Conservation (phyloP, 257 asterid species). For the Echium plantagineum region DNA sequence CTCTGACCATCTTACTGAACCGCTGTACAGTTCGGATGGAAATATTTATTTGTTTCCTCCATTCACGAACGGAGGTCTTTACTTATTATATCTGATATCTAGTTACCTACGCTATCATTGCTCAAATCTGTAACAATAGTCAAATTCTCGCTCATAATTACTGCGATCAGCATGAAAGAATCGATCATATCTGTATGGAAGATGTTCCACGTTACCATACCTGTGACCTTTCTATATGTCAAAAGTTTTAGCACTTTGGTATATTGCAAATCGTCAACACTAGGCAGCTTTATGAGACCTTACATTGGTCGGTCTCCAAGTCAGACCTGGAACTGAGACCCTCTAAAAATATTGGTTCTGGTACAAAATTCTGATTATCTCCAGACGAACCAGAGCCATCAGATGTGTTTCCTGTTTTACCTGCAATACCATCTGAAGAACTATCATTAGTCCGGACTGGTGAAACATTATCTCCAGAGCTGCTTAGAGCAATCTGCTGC, state of each 20-base stretch:
- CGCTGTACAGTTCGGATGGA: constrained; percentile 3
- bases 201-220: constrained; percentile 19
- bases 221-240: constrained; percentile 42
- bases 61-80: constrained; percentile 9
- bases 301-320: constrained; percentile 52
- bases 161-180: constrained; percentile 24
- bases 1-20: constrained; percentile 18
- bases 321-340: constrained; percentile 28
- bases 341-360: constrained; percentile 30
- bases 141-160: constrained; percentile 38
- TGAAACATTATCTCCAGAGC: constrained; percentile 39
- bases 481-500: constrained; percentile 43
- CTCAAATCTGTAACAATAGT: constrained; percentile 47
- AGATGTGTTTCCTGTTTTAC: constrained; percentile 29
- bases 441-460: constrained; percentile 30
- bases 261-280: constrained; percentile 39
- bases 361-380: constrained; percentile 23
- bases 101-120: constrained; percentile 37
- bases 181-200: neutral
- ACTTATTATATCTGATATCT: constrained; percentile 19
- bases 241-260: constrained; percentile 47
- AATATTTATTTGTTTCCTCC: neutral
- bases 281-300: constrained; percentile 54
- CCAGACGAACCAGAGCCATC: constrained; percentile 39
- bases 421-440: constrained; percentile 38